A percentile compares a stretch with the other conserved stretches of the same genome.
Conservation (phyloP, 306 rosid genomes). For the Castanospermum australe region DNA sequence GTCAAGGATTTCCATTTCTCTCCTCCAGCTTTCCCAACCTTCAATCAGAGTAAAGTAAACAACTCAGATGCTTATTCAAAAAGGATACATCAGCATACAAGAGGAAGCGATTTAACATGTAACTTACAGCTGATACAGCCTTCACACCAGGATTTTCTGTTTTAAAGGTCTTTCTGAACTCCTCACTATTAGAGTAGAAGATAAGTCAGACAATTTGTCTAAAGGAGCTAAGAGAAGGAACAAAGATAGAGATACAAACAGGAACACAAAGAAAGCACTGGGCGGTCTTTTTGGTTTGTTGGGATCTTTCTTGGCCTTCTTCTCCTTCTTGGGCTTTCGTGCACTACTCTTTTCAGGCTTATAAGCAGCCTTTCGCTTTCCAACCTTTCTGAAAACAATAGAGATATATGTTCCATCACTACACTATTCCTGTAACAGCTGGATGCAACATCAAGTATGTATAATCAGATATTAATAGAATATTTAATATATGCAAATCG, state of each 20-base stretch:
- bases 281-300: conserved; percentile 67
- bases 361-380: conserved; percentile 76
- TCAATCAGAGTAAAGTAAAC: conserved; percentile 20
- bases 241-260: conserved; percentile 40
- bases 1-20: conserved; percentile 83
- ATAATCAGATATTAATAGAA: conserved; percentile 42
- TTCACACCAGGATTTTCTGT: conserved; percentile 72
- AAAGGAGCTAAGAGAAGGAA: neutral
- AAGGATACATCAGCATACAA: neutral
- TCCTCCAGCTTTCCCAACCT: conserved; percentile 99
- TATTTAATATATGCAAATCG: conserved; percentile 2
- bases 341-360: conserved; percentile 44
- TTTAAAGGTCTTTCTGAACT: conserved; percentile 80
- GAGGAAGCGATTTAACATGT: neutral
- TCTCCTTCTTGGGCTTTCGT: conserved; percentile 41
- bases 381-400: conserved; percentile 77
- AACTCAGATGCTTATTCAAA: neutral
- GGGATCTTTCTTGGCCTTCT: conserved; percentile 52
- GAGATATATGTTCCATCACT: conserved; percentile 57
- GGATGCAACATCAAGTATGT: conserved; percentile 42
- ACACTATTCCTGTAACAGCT: conserved; percentile 54
- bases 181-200: conserved; percentile 52
- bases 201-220: conserved; percentile 21
- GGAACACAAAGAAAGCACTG: conserved; percentile 65
- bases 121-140: conserved; percentile 80